These are phyloP conservation scores for Aspergillus sojae DNA, from an alignment of 2,329 filamentous ascomycete species.

Conservation along the genomic window DNA sequence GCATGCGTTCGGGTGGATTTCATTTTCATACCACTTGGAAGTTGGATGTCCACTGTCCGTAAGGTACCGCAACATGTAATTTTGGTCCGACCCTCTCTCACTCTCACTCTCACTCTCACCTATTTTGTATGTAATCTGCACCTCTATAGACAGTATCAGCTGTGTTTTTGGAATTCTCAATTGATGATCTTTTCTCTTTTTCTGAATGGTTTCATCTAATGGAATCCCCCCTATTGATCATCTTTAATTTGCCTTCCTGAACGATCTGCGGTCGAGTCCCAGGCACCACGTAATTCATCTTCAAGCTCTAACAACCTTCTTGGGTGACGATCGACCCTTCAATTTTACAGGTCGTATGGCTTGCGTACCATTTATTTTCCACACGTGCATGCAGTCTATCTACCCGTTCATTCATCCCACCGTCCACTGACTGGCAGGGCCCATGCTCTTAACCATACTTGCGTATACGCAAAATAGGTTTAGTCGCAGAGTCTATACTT, in stretches of 20 bases:
- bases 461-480: not conserved
- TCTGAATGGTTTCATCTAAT: not conserved
- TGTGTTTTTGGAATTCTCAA: not conserved
- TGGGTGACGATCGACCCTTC: conserved; percentile 4
- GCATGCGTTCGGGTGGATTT: not conserved
- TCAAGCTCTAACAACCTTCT: conserved; percentile 1
- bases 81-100: not conserved
- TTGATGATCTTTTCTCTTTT: not conserved
- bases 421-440: not conserved
- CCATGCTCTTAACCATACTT: not conserved
- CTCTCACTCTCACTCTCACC: no score
- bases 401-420: not conserved
- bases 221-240: not conserved
- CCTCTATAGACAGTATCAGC: not conserved
- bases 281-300: conserved; percentile 5
- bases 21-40: not conserved
- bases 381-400: not conserved
- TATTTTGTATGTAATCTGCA: not conserved
- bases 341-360: conserved; percentile 2
- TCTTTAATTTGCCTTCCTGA: conserved; percentile 2
- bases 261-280: conserved; percentile 2
- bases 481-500: not conserved
- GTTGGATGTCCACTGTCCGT: not conserved
- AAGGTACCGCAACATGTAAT: conserved; percentile 1
- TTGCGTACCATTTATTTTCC: not conserved